phyloP scores from a whole-genome alignment of 169 alveolate species.

The Toxoplasma gondii region DNA sequence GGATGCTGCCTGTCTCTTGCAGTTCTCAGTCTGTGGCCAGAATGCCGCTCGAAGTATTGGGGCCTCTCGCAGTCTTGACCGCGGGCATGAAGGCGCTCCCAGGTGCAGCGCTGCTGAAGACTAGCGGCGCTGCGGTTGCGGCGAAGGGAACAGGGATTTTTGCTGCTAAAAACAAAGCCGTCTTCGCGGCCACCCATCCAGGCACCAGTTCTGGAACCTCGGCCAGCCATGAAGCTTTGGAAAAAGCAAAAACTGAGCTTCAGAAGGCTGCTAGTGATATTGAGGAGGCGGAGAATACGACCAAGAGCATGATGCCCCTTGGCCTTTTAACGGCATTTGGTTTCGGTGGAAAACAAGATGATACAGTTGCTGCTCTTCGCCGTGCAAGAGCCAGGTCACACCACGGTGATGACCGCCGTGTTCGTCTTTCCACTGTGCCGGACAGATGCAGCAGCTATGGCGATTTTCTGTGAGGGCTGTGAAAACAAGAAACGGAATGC shows the following conservation, averaged over 20 bases:
- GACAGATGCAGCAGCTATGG: conserved; percentile 18
- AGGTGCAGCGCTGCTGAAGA: conserved; percentile 13
- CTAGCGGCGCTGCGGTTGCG: conserved; percentile 31
- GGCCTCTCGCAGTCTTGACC: conserved; percentile 18
- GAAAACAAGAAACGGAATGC: neutral
- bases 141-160: conserved; percentile 12
- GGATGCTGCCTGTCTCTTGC: too few relatives aligned
- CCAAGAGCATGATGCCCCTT: neutral
- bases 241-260: neutral
- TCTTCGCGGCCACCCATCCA: neutral
- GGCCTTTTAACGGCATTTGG: conserved; percentile 16
- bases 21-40: neutral
- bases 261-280: neutral
- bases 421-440: conserved; percentile 29
- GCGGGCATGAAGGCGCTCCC: conserved; percentile 15
- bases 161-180: neutral
- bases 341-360: neutral
- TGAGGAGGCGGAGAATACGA: conserved; percentile 1
- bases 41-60: conserved; percentile 35
- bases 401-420: conserved; percentile 27
- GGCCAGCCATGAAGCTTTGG: conserved; percentile 15
- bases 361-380: conserved; percentile 7
- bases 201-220: neutral
- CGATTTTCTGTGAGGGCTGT: neutral
- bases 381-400: conserved; percentile 1